phyloP scores from a whole-genome alignment of 192 early-diverging fungal species.

The Coemansia sp. region DNA sequence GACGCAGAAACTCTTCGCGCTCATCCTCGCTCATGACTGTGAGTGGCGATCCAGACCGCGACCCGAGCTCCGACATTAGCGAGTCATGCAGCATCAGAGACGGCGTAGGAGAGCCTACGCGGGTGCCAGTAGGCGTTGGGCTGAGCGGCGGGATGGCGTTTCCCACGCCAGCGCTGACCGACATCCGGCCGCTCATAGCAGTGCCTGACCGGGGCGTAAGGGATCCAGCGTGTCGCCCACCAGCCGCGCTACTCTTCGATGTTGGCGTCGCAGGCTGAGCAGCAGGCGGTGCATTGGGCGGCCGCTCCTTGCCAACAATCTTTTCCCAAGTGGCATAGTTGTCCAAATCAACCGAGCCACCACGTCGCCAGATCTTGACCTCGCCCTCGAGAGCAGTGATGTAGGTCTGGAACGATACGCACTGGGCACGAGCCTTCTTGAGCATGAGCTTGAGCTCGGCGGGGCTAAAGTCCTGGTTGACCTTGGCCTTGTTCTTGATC shows the following conservation, averaged over 20 bases:
- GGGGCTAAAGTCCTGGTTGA: conserved; percentile 94
- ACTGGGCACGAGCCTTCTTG: conserved; percentile 83
- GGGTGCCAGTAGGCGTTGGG: conserved; percentile 40
- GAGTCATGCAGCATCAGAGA: conserved; percentile 45
- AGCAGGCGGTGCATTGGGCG: conserved; percentile 8
- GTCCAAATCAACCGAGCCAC: conserved; percentile 63
- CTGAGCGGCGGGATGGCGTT: conserved; percentile 27
- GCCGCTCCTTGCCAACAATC: conserved; percentile 28
- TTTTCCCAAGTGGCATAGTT: conserved; percentile 56
- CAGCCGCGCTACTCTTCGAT: conserved; percentile 19
- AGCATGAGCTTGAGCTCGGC: conserved; percentile 93
- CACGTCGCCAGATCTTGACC: conserved; percentile 84
- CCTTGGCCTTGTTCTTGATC: conserved; percentile 99
- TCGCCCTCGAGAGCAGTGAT: conserved; percentile 84
- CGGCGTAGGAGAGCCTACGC: conserved; percentile 44
- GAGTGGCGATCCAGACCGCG: conserved; percentile 67
- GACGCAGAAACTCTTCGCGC: conserved; percentile 87
- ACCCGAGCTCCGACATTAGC: conserved; percentile 45
- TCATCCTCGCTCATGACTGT: conserved; percentile 81
- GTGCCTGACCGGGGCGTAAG: conserved; percentile 36
- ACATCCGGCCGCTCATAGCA: conserved; percentile 23
- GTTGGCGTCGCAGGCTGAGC: conserved; percentile 21
- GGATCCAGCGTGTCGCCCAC: conserved; percentile 16
- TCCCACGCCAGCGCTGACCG: conserved; percentile 48
- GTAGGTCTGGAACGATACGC: conserved; percentile 80